These are phyloP conservation scores for Pythium dissotocum DNA, from an alignment of 352 stramenopile species.

Conservation along the genomic window DNA sequence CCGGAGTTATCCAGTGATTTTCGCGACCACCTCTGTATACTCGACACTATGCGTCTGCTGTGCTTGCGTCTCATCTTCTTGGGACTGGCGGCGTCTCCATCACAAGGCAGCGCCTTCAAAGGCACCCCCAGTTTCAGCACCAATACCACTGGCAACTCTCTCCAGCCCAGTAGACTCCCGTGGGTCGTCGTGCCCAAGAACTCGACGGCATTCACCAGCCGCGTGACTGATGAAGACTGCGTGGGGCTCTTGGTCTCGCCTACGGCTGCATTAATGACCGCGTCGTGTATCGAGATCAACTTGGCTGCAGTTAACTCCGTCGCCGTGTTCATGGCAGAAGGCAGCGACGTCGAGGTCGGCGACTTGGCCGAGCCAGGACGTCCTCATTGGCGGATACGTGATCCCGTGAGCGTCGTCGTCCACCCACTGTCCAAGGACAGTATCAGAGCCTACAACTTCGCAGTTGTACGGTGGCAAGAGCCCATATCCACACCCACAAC, in stretches of 20 bases:
- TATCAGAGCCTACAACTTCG: slow-evolving; percentile 15
- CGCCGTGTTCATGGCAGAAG: background rate
- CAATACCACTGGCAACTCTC: background rate
- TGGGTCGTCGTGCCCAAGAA: slow-evolving; percentile 19
- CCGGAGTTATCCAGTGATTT: background rate
- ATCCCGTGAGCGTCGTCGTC: background rate
- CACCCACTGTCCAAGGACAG: slow-evolving; percentile 15
- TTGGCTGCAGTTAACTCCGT: background rate
- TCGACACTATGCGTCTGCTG: background rate
- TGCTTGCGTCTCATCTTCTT: background rate
- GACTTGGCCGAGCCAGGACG: slow-evolving; percentile 1
- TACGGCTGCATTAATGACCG: slow-evolving; percentile 14
- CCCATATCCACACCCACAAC: background rate
- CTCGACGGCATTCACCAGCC: background rate
- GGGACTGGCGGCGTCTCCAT: background rate
- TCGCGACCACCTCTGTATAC: background rate
- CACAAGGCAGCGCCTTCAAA: background rate
- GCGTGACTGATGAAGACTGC: slow-evolving; percentile 12
- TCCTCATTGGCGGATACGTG: slow-evolving; percentile 6
- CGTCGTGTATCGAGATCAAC: slow-evolving; percentile 16
- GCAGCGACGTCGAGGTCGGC: slow-evolving; percentile 6
- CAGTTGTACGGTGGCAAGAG: slow-evolving; percentile 18
- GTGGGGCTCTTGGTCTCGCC: slow-evolving; percentile 19
- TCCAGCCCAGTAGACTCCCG: slow-evolving; percentile 3
- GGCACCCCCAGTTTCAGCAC: background rate